These are phyloP conservation scores for Neurospora cerealis DNA, from an alignment of 495 filamentous ascomycete genomes.

Conservation along the genomic window DNA sequence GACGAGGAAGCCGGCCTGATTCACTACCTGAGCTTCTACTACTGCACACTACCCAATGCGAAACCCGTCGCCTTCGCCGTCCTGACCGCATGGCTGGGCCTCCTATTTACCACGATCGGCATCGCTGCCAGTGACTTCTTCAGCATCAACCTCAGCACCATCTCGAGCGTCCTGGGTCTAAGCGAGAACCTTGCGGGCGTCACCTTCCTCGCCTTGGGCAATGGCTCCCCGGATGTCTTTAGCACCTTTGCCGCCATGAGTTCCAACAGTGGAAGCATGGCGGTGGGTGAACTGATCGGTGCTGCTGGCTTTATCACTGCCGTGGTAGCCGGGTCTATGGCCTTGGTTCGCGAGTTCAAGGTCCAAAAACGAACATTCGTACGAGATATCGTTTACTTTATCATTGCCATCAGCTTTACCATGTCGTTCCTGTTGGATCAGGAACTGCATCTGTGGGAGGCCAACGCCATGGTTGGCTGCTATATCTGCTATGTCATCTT, in stretches of 20 bases:
- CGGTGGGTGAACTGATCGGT: conserved; percentile 90
- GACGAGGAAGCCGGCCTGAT: conserved; percentile 86
- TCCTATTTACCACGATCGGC: conserved; percentile 95
- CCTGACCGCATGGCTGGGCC: conserved; percentile 71
- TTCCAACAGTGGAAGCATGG: conserved; percentile 89
- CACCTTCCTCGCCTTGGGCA: conserved; percentile 94
- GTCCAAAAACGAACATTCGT: conserved; percentile 84
- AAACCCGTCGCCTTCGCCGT: conserved; percentile 69
- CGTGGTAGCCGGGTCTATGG: conserved; percentile 98
- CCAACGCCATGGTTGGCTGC: conserved; percentile 77
- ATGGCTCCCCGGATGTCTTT: conserved; percentile 98
- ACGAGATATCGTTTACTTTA: conserved; percentile 88
- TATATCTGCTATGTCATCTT: conserved; percentile 85
- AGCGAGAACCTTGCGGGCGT: conserved; percentile 95
- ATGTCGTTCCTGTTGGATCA: conserved; percentile 85
- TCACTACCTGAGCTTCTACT: conserved; percentile 86
- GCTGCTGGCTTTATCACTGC: conserved; percentile 95
- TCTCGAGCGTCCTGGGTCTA: conserved; percentile 77
- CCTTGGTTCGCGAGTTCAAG: conserved; percentile 82
- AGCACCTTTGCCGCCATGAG: conserved; percentile 97
- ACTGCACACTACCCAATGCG: conserved; percentile 64
- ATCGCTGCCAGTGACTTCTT: conserved; percentile 98
- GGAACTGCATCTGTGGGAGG: conserved; percentile 78
- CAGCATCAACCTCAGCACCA: conserved; percentile 90
- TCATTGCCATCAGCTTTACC: conserved; percentile 76